Percentiles rank a stretch among this genome's conserved stretches.
These are phyloP conservation scores for Xylaria polymorpha DNA, from an alignment of 2,329 filamentous ascomycete species.

Conservation along the genomic window DNA sequence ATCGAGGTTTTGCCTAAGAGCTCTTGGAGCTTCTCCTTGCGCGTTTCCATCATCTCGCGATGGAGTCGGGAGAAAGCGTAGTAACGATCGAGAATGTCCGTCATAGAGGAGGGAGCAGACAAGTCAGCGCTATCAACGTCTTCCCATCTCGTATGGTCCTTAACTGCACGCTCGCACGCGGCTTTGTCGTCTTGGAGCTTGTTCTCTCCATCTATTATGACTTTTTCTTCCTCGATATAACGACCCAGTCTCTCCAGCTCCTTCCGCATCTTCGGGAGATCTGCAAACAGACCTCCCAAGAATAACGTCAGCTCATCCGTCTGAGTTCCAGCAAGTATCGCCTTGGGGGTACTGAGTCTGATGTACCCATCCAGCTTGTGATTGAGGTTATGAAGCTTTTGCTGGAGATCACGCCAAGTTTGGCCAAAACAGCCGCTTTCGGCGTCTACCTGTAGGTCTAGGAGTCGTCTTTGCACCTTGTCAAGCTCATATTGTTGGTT, in stretches of 20 bases:
- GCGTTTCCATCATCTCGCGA: constrained; percentile 21
- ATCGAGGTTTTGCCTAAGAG: constrained; percentile 15
- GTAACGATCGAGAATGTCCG: constrained; percentile 19
- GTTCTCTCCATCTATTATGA: not conserved
- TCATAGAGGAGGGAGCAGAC: not conserved
- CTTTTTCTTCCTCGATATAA: not conserved
- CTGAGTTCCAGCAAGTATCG: not conserved
- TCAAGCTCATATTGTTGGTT: constrained; percentile 27
- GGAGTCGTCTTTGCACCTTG: constrained; percentile 19
- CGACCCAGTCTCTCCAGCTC: not conserved
- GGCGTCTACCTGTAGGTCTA: constrained; percentile 13
- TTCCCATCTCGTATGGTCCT: not conserved
- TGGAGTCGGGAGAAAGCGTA: constrained; percentile 17
- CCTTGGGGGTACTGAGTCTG: not conserved
- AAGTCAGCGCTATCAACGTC: not conserved
- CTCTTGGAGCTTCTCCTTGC: constrained; percentile 21
- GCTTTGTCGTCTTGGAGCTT: not conserved
- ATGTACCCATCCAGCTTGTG: constrained; percentile 14
- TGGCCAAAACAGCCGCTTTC: constrained; percentile 3
- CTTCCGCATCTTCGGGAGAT: constrained; percentile 3
- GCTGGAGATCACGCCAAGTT: constrained; percentile 16
- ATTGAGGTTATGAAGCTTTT: constrained; percentile 18
- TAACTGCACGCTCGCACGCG: not conserved
- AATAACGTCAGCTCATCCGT: constrained; percentile 19
- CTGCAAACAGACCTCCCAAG: constrained; percentile 1